Evolutionary conservation across 345 rosid genomes (phyloP), one percentile per base, ranked within the genome.

Genomic region (Zanthoxylum bungeanum): DNA sequence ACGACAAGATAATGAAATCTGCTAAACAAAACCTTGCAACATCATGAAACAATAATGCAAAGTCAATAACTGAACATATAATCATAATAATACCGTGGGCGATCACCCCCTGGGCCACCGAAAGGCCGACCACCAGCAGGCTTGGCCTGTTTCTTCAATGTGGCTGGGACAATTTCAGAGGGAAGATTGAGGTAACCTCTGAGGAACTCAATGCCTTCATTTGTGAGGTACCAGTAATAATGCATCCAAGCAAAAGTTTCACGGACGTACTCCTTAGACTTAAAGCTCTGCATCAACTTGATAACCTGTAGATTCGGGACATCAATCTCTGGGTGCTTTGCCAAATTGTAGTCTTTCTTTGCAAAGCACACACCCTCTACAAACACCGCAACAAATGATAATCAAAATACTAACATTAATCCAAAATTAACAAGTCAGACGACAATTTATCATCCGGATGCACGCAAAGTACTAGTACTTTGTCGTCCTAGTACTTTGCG

Each of bases 171-270:
- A 28, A 93, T 91, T 69, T 93, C 98, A 44, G 98, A 93, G 1
- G 98, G 97, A 31, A 93, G 89, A 75, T 89, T 89, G 73, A 93
- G 96, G 78, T 91, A 93, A 28, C 86, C 88, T 69, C 97, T 79
- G 8, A 93, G 76, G 79, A 89, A 91, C 74, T 88, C 96, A 39
- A 93, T 93, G 66, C 98, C 98, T 66, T 89, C 93, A 71, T 93
- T 85, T 10, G 97, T 93, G 40, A 93, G 89, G 79, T 82, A 93
- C 98, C 98, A 91, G 72, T 91, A 93, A 75, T 93, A 91, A 70
- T 93, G 98, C 97, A 93, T 93, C 98, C 98, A 93, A 14, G 97
- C 97, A 68, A 93, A 93, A 9, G 97, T 93, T 85, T 91, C 98
- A 0, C 87, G 76, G 3, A 91, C 98, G 62, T 89, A 91, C 79